phyloP scores from a whole-genome alignment of 2,329 filamentous ascomycete species.

The Hypoxylon sp. region DNA sequence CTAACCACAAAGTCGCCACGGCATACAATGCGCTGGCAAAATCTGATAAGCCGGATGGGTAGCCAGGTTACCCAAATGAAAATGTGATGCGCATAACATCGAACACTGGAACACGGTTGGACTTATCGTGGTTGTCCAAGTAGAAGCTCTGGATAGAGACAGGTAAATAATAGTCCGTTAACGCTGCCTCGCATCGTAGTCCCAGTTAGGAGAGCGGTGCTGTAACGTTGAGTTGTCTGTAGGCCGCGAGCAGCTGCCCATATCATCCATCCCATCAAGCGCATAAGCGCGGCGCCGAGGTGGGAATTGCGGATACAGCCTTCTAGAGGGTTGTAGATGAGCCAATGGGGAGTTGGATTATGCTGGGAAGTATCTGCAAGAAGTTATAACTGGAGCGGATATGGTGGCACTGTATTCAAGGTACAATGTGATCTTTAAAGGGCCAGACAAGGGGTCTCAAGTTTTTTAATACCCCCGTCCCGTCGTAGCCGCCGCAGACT shows the following conservation, averaged over 20 bases:
- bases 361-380: conserved; percentile 15
- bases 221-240: conserved; percentile 23
- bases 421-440: conserved; percentile 14
- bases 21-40: conserved; percentile 37
- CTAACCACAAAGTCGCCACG: conserved; percentile 32
- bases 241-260: conserved; percentile 14
- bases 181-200: conserved; percentile 32
- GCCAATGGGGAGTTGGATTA: conserved; percentile 23
- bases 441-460: conserved; percentile 12
- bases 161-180: conserved; percentile 24
- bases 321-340: conserved; percentile 10
- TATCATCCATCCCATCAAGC: conserved; percentile 28
- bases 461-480: conserved; percentile 13
- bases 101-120: conserved; percentile 35
- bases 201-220: conserved; percentile 4
- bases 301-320: conserved; percentile 32
- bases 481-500: conserved; percentile 24
- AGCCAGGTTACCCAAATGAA: conserved; percentile 1
- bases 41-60: conserved; percentile 32
- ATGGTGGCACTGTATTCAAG: conserved; percentile 23
- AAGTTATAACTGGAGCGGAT: conserved; percentile 1
- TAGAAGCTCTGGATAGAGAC: conserved; percentile 21
- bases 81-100: conserved; percentile 34
- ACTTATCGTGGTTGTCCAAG: conserved; percentile 30
- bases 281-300: conserved; percentile 32